Conservation (phyloP, 805 yeast species). For the Kuraishia piskuri region DNA sequence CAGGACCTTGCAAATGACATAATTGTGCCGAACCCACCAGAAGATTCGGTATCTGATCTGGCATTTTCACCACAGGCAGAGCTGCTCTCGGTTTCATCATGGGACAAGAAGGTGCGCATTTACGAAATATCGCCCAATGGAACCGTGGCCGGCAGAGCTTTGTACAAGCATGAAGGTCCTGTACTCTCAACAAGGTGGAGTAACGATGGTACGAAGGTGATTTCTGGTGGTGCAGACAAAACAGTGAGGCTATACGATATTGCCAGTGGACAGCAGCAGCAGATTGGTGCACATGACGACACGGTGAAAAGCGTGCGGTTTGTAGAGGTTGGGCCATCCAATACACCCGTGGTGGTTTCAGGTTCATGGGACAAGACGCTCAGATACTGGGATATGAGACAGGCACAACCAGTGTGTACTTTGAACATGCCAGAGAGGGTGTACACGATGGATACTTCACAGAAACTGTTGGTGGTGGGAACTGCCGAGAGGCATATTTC, state of each 20-base stretch:
- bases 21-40: conserved; percentile 73
- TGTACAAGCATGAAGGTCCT: conserved; percentile 86
- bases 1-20: conserved; percentile 66
- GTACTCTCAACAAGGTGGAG: conserved; percentile 80
- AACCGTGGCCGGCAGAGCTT: conserved; percentile 76
- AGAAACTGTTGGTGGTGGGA: conserved; percentile 81
- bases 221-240: conserved; percentile 88
- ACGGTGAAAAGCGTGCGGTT: conserved; percentile 68
- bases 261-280: conserved; percentile 72
- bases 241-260: conserved; percentile 79
- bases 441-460: conserved; percentile 78
- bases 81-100: conserved; percentile 70
- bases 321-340: conserved; percentile 80
- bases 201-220: conserved; percentile 77
- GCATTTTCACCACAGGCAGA: conserved; percentile 86
- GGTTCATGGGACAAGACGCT: conserved; percentile 97
- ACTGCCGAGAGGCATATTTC: conserved; percentile 84
- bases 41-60: conserved; percentile 78
- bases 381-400: conserved; percentile 91
- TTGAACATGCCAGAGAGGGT: conserved; percentile 84
- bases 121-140: conserved; percentile 79
- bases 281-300: conserved; percentile 79
- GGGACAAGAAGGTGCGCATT: conserved; percentile 93
- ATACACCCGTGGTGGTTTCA: conserved; percentile 74
- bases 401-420: conserved; percentile 73